Conservation (phyloP, 768 basidiomycete species). For the Macrolepiota albuminosa region DNA sequence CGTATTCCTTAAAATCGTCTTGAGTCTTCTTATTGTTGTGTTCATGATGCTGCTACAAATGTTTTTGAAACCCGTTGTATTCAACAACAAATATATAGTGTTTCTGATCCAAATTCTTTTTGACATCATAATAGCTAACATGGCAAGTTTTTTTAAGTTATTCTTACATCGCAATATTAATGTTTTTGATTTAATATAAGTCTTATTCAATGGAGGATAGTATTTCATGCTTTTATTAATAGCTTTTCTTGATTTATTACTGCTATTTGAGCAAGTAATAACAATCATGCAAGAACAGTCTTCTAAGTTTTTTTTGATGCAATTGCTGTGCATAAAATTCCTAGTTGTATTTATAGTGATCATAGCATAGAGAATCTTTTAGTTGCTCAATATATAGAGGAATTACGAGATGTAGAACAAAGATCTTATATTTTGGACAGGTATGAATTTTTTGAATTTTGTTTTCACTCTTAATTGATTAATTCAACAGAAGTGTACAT, state of each 20-base stretch:
- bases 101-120: background rate
- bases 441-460: constrained; percentile 12
- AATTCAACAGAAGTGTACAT: too few relatives aligned
- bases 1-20: constrained; percentile 11
- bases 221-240: constrained; percentile 1
- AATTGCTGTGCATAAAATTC: background rate
- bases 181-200: background rate
- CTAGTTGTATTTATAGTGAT: background rate
- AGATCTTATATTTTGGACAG: background rate
- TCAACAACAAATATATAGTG: constrained; percentile 11
- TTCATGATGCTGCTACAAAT: constrained; percentile 1
- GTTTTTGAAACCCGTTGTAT: background rate
- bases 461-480: too few relatives aligned
- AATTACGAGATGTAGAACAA: background rate
- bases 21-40: constrained; percentile 13
- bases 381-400: background rate
- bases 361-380: background rate
- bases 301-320: background rate
- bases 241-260: background rate
- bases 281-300: background rate
- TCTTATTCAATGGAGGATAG: background rate
- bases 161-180: background rate
- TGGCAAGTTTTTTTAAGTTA: background rate
- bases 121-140: constrained; percentile 4
- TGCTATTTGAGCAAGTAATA: background rate